phyloP scores from a whole-genome alignment of 345 rosid species.

The Punica granatum region DNA sequence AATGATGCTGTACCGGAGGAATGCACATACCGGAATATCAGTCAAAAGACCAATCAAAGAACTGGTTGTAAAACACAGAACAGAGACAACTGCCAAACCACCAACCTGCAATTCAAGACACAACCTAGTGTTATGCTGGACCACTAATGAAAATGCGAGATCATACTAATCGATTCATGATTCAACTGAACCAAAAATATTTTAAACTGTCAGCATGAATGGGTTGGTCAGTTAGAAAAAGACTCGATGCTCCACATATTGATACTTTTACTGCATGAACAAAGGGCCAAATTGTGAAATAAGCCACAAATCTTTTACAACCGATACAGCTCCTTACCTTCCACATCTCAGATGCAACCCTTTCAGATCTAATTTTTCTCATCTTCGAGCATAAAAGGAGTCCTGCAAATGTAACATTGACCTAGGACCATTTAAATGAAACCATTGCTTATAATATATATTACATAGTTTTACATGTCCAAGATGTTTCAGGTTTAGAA shows the following conservation, averaged over 20 bases:
- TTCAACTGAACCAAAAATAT: background rate
- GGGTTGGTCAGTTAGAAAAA: background rate
- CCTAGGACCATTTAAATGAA: background rate
- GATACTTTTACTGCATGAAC: background rate
- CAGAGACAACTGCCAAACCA: slow-evolving; percentile 50
- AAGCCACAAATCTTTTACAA: background rate
- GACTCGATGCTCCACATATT: background rate
- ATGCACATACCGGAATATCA: slow-evolving; percentile 42
- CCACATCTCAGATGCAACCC: slow-evolving; percentile 53
- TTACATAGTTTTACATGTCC: background rate
- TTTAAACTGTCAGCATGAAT: background rate
- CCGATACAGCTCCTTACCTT: slow-evolving; percentile 31
- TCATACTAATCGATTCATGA: background rate
- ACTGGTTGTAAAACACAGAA: slow-evolving; percentile 48
- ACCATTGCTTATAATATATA: background rate
- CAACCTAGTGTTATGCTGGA: background rate
- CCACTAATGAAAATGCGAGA: background rate
- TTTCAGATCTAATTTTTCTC: slow-evolving; percentile 57
- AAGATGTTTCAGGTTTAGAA: no score
- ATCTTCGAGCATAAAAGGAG: slow-evolving; percentile 44
- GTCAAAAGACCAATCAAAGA: slow-evolving; percentile 41
- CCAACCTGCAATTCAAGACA: slow-evolving; percentile 33
- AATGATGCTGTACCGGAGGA: background rate
- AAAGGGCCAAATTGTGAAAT: background rate
- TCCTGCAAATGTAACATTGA: slow-evolving; percentile 27